Evolutionary conservation across 192 early-diverging fungal species (phyloP).

Genomic region (Gigaspora rosea): DNA sequence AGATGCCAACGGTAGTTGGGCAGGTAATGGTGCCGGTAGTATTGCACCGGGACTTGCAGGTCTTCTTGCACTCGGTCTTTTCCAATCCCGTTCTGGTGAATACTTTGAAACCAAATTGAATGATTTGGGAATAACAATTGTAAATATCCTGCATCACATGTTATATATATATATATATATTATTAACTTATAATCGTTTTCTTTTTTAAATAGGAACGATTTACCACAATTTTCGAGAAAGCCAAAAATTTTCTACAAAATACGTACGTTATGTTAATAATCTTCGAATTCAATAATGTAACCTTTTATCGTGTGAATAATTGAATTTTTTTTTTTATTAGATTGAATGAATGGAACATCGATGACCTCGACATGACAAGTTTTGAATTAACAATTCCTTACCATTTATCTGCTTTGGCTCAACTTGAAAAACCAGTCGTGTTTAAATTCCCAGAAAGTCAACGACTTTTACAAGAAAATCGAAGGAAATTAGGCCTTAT

Average conservation of each 20-base stretch:
- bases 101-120: too few relatives aligned
- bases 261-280: neutral
- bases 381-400: slow-evolving; percentile 16
- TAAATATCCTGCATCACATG: too few relatives aligned
- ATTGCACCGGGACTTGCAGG: neutral
- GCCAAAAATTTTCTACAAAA: neutral
- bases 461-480: slow-evolving; percentile 4
- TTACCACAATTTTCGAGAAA: too few relatives aligned
- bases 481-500: slow-evolving; percentile 7
- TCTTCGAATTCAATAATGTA: neutral
- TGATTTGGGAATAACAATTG: too few relatives aligned
- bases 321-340: neutral
- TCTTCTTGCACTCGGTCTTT: slow-evolving; percentile 1
- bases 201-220: too few relatives aligned
- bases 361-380: neutral
- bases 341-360: slow-evolving; percentile 25
- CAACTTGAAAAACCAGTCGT: neutral
- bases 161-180: too few relatives aligned
- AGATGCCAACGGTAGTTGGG: slow-evolving; percentile 8
- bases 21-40: neutral
- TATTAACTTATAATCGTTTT: too few relatives aligned
- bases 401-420: neutral
- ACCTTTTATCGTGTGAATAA: too few relatives aligned
- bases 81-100: neutral
- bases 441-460: slow-evolving; percentile 19